These are phyloP conservation scores for Aspergillus baeticus DNA, from an alignment of 495 filamentous ascomycete genomes.

Conservation along the genomic window DNA sequence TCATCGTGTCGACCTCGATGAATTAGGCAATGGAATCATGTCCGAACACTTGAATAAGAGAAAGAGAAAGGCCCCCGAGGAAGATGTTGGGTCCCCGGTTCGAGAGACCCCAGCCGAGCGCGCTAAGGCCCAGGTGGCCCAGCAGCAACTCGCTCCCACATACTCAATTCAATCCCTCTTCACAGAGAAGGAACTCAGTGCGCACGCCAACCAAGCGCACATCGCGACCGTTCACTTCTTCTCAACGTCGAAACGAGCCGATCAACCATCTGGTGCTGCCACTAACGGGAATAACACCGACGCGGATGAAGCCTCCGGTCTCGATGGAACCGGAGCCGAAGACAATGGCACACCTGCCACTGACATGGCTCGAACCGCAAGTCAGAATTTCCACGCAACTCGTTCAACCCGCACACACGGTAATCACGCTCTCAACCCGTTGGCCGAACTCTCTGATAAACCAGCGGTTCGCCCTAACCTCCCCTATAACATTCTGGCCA, in stretches of 20 bases:
- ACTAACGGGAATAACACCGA: constrained; percentile 48
- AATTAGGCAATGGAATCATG: constrained; percentile 62
- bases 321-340: constrained; percentile 49
- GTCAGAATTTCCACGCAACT: constrained; percentile 64
- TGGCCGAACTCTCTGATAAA: constrained; percentile 64
- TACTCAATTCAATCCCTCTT: constrained; percentile 90
- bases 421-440: constrained; percentile 55
- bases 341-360: constrained; percentile 57
- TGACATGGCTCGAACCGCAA: constrained; percentile 70
- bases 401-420: constrained; percentile 64
- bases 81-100: constrained; percentile 71
- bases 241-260: constrained; percentile 50
- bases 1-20: constrained; percentile 76
- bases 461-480: constrained; percentile 62
- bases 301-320: constrained; percentile 39
- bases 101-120: constrained; percentile 54
- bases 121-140: constrained; percentile 35
- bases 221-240: constrained; percentile 61
- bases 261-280: constrained; percentile 37
- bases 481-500: constrained; percentile 57
- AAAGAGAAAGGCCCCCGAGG: constrained; percentile 71
- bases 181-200: constrained; percentile 85
- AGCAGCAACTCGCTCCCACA: constrained; percentile 46
- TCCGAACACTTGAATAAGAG: constrained; percentile 62
- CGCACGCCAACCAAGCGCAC: constrained; percentile 70